A percentile compares a stretch with the other conserved stretches of the same genome.
Evolutionary conservation across 1,284 basidiomycete genomes (phyloP).

Genomic region (Tilletia indica): DNA sequence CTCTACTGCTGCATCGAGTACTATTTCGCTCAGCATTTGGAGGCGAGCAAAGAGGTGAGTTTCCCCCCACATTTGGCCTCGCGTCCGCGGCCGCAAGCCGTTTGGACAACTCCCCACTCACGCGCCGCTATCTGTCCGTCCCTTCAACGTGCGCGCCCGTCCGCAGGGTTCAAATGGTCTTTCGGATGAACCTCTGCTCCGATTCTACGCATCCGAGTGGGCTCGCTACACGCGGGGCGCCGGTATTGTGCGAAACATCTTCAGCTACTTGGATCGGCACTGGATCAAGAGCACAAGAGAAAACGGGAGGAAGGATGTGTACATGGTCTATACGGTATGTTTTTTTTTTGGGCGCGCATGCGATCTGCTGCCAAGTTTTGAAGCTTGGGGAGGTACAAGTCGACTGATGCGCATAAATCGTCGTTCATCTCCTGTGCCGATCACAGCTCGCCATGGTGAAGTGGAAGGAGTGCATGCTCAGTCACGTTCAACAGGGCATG

Average conservation of each 20-base stretch:
- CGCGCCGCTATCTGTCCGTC: constrained; percentile 2
- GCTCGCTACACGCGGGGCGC: constrained; percentile 94
- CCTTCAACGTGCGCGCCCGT: not conserved
- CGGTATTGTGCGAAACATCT: constrained; percentile 77
- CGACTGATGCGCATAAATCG: no score
- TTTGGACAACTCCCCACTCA: not conserved
- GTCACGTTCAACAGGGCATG: constrained; percentile 68
- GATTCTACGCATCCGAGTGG: constrained; percentile 91
- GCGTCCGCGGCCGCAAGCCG: constrained; percentile 21
- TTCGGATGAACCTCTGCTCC: constrained; percentile 80
- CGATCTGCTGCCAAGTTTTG: no score
- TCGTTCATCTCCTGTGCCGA: not conserved
- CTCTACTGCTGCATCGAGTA: constrained; percentile 10
- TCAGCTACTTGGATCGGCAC: constrained; percentile 95
- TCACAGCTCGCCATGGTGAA: constrained; percentile 84
- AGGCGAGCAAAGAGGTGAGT: constrained; percentile 13
- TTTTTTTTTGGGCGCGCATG: not conserved
- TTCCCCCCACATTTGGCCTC: constrained; percentile 6
- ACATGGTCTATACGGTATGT: constrained; percentile 85
- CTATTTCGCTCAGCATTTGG: constrained; percentile 15
- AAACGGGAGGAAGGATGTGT: constrained; percentile 92
- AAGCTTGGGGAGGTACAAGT: no score
- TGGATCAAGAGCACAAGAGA: constrained; percentile 99
- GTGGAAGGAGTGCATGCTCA: constrained; percentile 92
- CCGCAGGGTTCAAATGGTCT: constrained; percentile 72